Conservation (phyloP, 495 filamentous ascomycete species). For the Rusavskia elegans region DNA sequence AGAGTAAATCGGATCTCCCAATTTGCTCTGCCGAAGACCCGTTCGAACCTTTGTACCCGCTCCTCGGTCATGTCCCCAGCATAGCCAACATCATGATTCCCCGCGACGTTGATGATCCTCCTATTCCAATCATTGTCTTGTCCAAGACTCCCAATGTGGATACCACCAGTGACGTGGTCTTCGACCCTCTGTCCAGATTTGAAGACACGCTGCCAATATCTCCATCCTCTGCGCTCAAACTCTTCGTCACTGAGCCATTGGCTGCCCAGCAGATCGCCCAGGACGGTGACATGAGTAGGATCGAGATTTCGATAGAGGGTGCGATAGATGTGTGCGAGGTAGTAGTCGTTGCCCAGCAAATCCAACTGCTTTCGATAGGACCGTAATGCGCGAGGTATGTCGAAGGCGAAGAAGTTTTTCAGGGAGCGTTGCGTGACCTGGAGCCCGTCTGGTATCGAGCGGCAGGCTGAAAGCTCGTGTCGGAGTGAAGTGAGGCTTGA, state of each 20-base stretch:
- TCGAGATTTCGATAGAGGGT: slow-evolving; percentile 61
- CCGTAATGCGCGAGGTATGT: slow-evolving; percentile 46
- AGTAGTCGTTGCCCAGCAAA: slow-evolving; percentile 83
- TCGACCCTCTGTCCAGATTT: slow-evolving; percentile 46
- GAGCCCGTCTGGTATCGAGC: slow-evolving; percentile 18
- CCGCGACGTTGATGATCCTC: slow-evolving; percentile 73
- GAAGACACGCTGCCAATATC: slow-evolving; percentile 80
- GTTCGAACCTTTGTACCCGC: slow-evolving; percentile 63
- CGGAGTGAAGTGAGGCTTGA: slow-evolving; percentile 41
- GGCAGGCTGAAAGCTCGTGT: slow-evolving; percentile 11
- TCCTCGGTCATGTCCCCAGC: slow-evolving; percentile 67
- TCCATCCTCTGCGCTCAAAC: slow-evolving; percentile 49
- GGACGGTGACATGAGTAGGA: slow-evolving; percentile 76
- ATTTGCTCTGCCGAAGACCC: slow-evolving; percentile 67
- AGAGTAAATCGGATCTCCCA: slow-evolving; percentile 70
- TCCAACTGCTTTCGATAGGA: slow-evolving; percentile 66
- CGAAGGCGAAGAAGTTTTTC: slow-evolving; percentile 38
- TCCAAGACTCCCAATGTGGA: slow-evolving; percentile 19
- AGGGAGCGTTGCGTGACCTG: slow-evolving; percentile 29
- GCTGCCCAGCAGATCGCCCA: slow-evolving; percentile 88
- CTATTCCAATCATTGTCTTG: slow-evolving; percentile 46
- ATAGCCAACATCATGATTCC: slow-evolving; percentile 95
- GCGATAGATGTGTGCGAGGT: slow-evolving; percentile 87
- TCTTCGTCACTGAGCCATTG: slow-evolving; percentile 86
- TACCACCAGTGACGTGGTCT: slow-evolving; percentile 34